phyloP scores from a whole-genome alignment of 2,329 filamentous ascomycete genomes.

The Ilyonectria destructans region DNA sequence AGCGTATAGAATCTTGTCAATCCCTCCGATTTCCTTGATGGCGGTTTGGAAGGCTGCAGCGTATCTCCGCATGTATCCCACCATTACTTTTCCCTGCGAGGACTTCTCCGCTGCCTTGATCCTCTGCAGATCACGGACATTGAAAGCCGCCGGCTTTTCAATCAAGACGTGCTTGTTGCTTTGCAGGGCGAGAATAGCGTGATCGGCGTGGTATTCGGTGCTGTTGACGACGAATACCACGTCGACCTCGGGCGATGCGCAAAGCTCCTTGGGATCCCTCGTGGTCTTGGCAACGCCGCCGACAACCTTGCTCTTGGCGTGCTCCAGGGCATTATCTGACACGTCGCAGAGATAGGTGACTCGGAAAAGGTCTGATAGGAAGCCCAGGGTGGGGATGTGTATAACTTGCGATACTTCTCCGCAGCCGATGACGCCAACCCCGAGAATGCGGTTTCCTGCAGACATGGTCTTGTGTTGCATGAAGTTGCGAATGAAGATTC shows the following conservation, averaged over 20 bases:
- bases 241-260: conserved; percentile 62
- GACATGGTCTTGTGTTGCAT: not conserved
- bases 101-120: conserved; percentile 66
- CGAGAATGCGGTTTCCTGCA: conserved; percentile 8
- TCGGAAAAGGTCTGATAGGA: conserved; percentile 62
- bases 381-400: conserved; percentile 67
- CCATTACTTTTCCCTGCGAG: conserved; percentile 65
- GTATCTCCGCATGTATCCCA: conserved; percentile 75
- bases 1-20: conserved; percentile 71
- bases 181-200: conserved; percentile 67
- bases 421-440: conserved; percentile 63
- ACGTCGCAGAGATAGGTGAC: conserved; percentile 68
- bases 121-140: conserved; percentile 59
- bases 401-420: conserved; percentile 68
- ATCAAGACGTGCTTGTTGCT: conserved; percentile 71
- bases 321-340: conserved; percentile 53
- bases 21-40: conserved; percentile 67
- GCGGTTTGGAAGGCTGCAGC: conserved; percentile 69
- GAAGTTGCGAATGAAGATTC: not conserved
- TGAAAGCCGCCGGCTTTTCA: conserved; percentile 73
- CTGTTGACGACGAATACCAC: conserved; percentile 69
- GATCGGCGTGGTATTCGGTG: conserved; percentile 68
- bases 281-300: conserved; percentile 49
- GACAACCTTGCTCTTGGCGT: conserved; percentile 46
- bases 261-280: conserved; percentile 59